Evolutionary conservation across 2,329 filamentous ascomycete genomes (phyloP).

Genomic region (Fusarium siculi): DNA sequence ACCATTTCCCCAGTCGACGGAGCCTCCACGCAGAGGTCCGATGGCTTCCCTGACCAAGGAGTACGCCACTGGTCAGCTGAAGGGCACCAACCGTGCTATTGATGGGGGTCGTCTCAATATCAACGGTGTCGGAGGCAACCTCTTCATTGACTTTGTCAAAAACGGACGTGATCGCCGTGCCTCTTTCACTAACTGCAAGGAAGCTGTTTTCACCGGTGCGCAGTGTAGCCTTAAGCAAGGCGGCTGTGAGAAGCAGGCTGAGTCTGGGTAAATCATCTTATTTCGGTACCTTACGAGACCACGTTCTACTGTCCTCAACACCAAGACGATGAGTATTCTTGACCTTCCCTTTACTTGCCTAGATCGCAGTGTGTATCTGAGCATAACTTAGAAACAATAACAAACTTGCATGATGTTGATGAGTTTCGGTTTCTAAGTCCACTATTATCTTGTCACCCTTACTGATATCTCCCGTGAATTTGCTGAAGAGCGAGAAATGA

Average conservation of each 20-base stretch:
- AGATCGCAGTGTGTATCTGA: too few relatives aligned
- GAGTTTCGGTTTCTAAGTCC: too few relatives aligned
- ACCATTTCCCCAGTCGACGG: not conserved
- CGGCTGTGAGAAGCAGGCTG: not conserved
- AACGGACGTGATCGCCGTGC: not conserved
- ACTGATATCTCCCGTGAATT: too few relatives aligned
- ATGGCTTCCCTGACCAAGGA: not conserved
- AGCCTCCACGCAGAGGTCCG: not conserved
- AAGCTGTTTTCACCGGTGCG: not conserved
- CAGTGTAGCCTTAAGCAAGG: not conserved
- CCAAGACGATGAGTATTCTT: too few relatives aligned
- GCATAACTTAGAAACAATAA: too few relatives aligned
- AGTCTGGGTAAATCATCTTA: not conserved
- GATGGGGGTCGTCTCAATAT: not conserved
- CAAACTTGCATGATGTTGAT: too few relatives aligned
- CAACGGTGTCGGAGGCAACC: not conserved
- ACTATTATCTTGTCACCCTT: too few relatives aligned
- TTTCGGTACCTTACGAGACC: too few relatives aligned
- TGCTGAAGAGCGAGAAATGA: too few relatives aligned
- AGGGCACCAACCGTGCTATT: not conserved
- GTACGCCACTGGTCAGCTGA: not conserved
- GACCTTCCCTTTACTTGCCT: too few relatives aligned
- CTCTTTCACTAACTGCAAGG: not conserved
- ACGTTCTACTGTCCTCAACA: too few relatives aligned
- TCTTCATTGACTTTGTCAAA: not conserved